These are phyloP conservation scores for Acanthamoeba culbertsoni DNA, from an alignment of 208 protist genomes.

Conservation along the genomic window DNA sequence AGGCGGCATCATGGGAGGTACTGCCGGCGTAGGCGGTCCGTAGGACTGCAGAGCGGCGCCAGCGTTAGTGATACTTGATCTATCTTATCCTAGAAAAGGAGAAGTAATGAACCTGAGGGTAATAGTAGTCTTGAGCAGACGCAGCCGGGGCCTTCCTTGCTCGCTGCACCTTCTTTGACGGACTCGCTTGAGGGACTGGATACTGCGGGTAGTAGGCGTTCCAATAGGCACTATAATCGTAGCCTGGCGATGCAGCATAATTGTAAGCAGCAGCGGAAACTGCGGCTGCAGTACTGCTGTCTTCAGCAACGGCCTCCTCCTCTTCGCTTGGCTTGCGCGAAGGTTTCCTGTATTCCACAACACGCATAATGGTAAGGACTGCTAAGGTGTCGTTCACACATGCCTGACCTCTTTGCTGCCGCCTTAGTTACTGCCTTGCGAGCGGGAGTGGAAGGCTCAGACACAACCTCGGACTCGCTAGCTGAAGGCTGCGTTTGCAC, in stretches of 20 bases:
- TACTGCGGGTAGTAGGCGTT: neutral
- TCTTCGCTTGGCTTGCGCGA: too few relatives aligned
- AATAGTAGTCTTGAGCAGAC: neutral
- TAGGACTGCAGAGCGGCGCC: neutral
- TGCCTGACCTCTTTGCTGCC: neutral
- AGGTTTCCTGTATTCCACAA: too few relatives aligned
- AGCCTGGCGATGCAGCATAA: neutral
- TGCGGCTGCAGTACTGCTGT: neutral
- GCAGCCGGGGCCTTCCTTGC: neutral
- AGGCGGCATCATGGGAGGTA: neutral
- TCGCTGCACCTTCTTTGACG: neutral
- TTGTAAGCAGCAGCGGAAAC: neutral
- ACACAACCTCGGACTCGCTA: neutral
- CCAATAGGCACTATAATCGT: neutral
- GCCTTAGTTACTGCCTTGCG: neutral
- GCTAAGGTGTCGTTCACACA: too few relatives aligned
- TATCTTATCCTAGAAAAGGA: too few relatives aligned
- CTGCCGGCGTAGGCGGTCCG: neutral
- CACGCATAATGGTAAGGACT: too few relatives aligned
- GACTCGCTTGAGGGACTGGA: neutral
- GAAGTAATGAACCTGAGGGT: neutral
- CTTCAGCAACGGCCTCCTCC: neutral
- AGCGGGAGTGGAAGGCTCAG: neutral
- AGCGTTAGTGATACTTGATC: neutral
- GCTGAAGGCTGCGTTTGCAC: neutral